phyloP scores from a whole-genome alignment of 202 grass and related monocot species.

The Thinopyrum obtusiflorum region DNA sequence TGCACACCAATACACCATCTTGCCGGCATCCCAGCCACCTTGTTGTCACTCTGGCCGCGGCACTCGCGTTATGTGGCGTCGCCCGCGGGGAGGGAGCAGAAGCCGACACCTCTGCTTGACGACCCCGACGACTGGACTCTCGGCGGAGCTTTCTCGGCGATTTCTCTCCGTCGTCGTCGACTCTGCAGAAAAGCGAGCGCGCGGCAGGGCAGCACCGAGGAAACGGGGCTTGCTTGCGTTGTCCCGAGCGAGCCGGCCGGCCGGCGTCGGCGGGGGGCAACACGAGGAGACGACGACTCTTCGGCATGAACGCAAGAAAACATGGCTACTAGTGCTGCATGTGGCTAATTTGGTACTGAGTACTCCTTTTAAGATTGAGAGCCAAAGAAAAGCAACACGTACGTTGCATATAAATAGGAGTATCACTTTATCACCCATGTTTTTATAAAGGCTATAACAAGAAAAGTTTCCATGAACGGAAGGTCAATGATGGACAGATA shows the following conservation, averaged over 20 bases:
- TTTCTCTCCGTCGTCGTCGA: not conserved
- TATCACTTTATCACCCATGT: not conserved
- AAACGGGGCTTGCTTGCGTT: not conserved
- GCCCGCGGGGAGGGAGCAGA: not conserved
- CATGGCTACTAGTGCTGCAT: not conserved
- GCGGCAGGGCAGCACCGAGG: not conserved
- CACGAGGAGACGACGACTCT: not conserved
- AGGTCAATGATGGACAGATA: not conserved
- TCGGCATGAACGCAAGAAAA: not conserved
- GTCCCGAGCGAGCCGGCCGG: not conserved
- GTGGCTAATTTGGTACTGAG: too few species aligned
- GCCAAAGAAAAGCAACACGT: too few species aligned
- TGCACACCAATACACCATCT: not conserved
- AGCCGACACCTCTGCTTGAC: conserved; percentile 2
- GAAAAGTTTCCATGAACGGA: not conserved
- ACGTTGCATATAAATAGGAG: too few species aligned
- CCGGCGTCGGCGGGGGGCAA: not conserved
- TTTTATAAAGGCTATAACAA: not conserved
- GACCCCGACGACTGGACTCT: not conserved
- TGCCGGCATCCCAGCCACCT: not conserved
- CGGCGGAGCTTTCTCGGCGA: conserved; percentile 3
- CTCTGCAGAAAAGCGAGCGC: not conserved
- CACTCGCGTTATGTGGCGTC: not conserved
- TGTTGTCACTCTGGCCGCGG: not conserved
- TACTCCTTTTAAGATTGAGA: too few species aligned